A percentile compares a stretch with the other conserved stretches of the same genome.
Conservation (phyloP, 257 asterid species). For the Plantago elongata region DNA sequence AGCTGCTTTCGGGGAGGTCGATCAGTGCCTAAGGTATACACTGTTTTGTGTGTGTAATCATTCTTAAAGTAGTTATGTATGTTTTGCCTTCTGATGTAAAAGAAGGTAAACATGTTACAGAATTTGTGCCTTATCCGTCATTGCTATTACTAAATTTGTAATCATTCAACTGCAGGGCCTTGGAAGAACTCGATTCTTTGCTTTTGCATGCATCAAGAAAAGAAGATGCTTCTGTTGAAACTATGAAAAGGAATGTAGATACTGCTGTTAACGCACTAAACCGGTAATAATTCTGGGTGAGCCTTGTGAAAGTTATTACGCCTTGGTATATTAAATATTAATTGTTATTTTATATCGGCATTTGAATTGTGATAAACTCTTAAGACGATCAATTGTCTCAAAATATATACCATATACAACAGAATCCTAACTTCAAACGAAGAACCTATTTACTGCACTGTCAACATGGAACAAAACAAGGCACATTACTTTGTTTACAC, state of each 20-base stretch:
- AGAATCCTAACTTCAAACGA: no score
- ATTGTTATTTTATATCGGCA: not conserved
- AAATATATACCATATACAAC: no score
- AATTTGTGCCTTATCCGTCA: not conserved
- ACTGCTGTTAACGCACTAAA: slow-evolving; percentile 60
- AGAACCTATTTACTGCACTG: no score
- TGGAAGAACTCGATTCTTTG: slow-evolving; percentile 94
- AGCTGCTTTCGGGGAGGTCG: slow-evolving; percentile 65
- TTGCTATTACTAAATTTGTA: not conserved
- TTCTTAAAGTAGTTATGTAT: not conserved
- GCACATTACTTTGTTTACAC: no score
- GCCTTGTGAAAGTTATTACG: not conserved
- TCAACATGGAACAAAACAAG: no score
- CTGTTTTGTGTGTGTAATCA: slow-evolving; percentile 6
- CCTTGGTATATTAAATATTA: not conserved
- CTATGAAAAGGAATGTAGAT: slow-evolving; percentile 58
- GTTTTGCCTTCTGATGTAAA: slow-evolving; percentile 3
- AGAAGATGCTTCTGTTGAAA: slow-evolving; percentile 44
- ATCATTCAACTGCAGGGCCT: slow-evolving; percentile 39
- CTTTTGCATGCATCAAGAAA: slow-evolving; percentile 82
- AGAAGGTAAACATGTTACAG: not conserved
- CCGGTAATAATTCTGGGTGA: slow-evolving; percentile 36
- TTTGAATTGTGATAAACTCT: not conserved
- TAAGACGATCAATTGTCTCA: no score
- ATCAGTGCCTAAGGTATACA: slow-evolving; percentile 77